phyloP scores from a whole-genome alignment of 2,329 filamentous ascomycete species.

The Colletotrichum tropicale region DNA sequence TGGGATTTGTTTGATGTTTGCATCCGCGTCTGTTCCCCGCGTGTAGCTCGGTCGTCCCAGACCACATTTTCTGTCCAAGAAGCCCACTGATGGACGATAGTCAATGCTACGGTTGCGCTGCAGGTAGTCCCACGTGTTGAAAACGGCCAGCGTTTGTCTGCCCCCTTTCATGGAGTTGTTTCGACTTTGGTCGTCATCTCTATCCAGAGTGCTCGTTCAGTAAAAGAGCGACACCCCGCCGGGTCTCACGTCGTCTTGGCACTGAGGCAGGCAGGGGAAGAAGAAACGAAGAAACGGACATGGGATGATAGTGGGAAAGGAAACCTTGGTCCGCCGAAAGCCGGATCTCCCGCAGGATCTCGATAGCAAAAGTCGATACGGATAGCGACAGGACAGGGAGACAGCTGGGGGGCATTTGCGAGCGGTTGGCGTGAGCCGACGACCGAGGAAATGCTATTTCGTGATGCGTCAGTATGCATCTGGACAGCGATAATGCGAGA shows the following conservation, averaged over 20 bases:
- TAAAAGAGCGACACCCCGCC: not conserved
- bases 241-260: not conserved
- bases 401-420: not conserved
- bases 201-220: not conserved
- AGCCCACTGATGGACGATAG: not conserved
- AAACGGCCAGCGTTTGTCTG: not conserved
- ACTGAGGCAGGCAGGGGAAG: not conserved
- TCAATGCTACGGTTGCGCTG: not conserved
- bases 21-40: not conserved
- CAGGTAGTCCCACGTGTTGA: not conserved
- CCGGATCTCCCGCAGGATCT: not conserved
- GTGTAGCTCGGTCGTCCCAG: not conserved
- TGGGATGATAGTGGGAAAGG: not conserved
- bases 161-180: not conserved
- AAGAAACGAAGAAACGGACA: not conserved
- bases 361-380: not conserved
- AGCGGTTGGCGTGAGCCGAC: not conserved
- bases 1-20: conserved; percentile 8
- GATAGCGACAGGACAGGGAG: not conserved
- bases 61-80: not conserved
- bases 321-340: not conserved
- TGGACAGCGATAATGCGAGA: not conserved
- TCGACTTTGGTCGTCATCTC: not conserved
- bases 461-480: not conserved
- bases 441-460: not conserved